phyloP scores from a whole-genome alignment of 2,329 filamentous ascomycete species.

The Diplodia intermedia region DNA sequence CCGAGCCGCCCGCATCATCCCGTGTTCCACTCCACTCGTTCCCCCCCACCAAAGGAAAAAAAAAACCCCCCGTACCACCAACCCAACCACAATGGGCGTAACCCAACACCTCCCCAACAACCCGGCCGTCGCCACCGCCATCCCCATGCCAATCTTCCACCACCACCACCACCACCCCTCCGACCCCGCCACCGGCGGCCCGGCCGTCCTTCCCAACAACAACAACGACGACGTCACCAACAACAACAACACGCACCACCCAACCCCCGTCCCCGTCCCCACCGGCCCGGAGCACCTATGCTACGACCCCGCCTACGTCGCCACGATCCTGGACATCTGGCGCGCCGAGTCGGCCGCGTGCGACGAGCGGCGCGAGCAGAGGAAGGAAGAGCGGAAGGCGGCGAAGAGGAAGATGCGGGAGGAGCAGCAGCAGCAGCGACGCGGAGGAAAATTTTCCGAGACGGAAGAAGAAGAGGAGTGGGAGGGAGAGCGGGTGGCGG shows the following conservation, averaged over 20 bases:
- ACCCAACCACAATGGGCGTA: neutral
- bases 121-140: too few species aligned
- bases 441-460: too few species aligned
- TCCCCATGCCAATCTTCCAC: neutral
- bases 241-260: too few species aligned
- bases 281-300: neutral
- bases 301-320: neutral
- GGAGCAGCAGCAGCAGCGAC: neutral
- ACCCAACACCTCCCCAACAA: neutral
- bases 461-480: neutral
- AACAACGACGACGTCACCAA: too few species aligned
- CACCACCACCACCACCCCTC: neutral
- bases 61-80: neutral
- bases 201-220: too few species aligned
- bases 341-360: neutral
- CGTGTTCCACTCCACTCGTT: too few species aligned
- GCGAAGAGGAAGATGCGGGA: neutral
- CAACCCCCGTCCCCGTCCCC: too few species aligned
- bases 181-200: too few species aligned
- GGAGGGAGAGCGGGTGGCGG: too few species aligned
- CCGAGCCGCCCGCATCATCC: too few species aligned
- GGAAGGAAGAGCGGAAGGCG: neutral
- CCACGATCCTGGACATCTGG: neutral
- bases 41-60: neutral
- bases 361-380: neutral